These are phyloP conservation scores for Akanthomyces lecanii DNA, from an alignment of 2,329 filamentous ascomycete genomes.

Conservation along the genomic window DNA sequence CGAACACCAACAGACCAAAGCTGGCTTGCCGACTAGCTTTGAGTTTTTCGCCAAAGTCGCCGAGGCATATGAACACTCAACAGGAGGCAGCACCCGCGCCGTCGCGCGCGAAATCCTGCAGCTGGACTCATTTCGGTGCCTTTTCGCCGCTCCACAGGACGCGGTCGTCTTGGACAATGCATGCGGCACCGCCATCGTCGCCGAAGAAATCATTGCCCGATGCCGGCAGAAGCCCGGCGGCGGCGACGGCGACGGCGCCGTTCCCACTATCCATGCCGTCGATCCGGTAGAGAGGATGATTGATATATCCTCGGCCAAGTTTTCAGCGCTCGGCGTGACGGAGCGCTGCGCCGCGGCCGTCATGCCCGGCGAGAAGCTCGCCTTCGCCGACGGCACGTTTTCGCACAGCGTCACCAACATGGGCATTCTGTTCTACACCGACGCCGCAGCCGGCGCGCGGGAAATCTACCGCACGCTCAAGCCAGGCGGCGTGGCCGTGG, in stretches of 20 bases:
- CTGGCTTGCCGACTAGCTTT: not conserved
- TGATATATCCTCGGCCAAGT: constrained; percentile 11
- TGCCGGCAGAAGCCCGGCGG: not conserved
- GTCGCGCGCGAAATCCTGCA: no score
- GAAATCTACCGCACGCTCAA: constrained; percentile 35
- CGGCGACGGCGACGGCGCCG: not conserved
- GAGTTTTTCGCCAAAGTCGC: constrained; percentile 16
- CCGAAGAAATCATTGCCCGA: no score
- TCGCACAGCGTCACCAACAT: constrained; percentile 37
- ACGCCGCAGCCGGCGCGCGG: constrained; percentile 29
- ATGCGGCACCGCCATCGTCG: no score
- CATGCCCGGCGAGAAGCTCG: constrained; percentile 25
- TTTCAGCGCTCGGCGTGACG: no score
- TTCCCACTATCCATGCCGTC: constrained; percentile 19
- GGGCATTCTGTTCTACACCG: constrained; percentile 33
- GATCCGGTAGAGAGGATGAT: constrained; percentile 24
- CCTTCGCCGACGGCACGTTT: constrained; percentile 30
- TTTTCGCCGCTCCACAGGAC: no score
- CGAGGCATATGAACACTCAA: not conserved
- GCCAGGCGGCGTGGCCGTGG: constrained; percentile 31
- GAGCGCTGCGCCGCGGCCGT: constrained; percentile 9
- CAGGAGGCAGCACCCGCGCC: no score
- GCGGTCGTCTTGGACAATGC: no score
- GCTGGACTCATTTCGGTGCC: no score
- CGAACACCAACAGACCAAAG: not conserved